Conservation (phyloP, 768 basidiomycete genomes). For the Termitomyces sp. region DNA sequence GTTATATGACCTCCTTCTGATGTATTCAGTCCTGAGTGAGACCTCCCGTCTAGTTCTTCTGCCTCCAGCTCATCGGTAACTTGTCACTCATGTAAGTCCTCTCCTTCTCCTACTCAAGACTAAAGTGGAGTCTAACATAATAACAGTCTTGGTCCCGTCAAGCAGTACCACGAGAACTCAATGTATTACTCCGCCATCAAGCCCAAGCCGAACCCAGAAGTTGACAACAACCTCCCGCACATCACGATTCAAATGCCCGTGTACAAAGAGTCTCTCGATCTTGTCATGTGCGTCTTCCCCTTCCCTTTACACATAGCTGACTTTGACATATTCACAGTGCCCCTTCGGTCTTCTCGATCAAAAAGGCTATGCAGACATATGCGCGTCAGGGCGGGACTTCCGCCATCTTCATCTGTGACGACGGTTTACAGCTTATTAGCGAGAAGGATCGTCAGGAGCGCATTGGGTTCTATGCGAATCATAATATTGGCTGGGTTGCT, state of each 20-base stretch:
- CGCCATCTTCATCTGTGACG: slow-evolving; percentile 78
- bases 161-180: slow-evolving; percentile 81
- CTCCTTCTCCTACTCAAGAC: not conserved
- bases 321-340: slow-evolving; percentile 30
- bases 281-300: slow-evolving; percentile 54
- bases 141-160: slow-evolving; percentile 64
- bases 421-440: slow-evolving; percentile 67
- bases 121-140: not conserved
- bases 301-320: not conserved
- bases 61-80: slow-evolving; percentile 64
- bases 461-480: slow-evolving; percentile 72
- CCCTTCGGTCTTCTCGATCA: slow-evolving; percentile 73
- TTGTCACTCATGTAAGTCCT: slow-evolving; percentile 45
- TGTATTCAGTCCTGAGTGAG: not conserved
- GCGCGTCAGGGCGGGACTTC: slow-evolving; percentile 78
- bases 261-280: slow-evolving; percentile 75
- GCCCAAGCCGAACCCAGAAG: slow-evolving; percentile 59
- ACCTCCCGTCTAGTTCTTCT: slow-evolving; percentile 54
- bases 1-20: slow-evolving; percentile 18
- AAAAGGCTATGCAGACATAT: slow-evolving; percentile 84
- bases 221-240: slow-evolving; percentile 68
- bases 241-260: slow-evolving; percentile 82
- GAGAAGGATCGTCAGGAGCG: slow-evolving; percentile 60
- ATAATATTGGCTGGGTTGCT: slow-evolving; percentile 73
- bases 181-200: slow-evolving; percentile 72